Base-by-base conservation (phyloP, 371 early-diverging fungal species). In the Choanephora cucurbitarum region DNA sequence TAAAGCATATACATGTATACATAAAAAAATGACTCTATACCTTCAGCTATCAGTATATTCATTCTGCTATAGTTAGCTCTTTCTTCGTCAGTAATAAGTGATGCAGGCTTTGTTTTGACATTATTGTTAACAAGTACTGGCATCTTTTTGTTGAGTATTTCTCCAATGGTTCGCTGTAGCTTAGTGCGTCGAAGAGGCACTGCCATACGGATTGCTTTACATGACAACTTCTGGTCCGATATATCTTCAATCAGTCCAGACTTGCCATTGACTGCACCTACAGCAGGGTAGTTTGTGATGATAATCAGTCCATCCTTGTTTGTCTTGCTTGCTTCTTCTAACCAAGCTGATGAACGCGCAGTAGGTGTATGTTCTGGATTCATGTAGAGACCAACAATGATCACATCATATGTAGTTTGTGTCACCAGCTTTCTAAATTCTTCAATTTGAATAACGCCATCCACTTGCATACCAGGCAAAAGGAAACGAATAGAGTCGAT, bases 161-260 rank as follows among this genome's bases (percentile, higher is more conserved):
- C 67, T 17, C 59, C 69, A 15, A 77, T 72, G 0, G 72, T 57
- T 18, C 66, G 66, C 23, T 79, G 43, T 5, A 83, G 44, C 40
- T 81, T 81, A 3, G 72, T 49, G n/a, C 81, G 76, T n/a, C 83
- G 65, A 17, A 81, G 65, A 2, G 83, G 83, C 10, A 79, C 78
- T 43, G 80, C 72, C 70, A 83, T 73, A 19, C 81, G 63, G 23
- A 69, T 54, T 1, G 75, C 56, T n/a, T 75, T 69, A 39, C 58
- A 53, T 11, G 49, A 50, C 13, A 67, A 34, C 21, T 47, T 52
- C n/a, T 53, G 41, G n/a, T 34, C 55, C 1, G 62, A 33, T 9
- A 68, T 49, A 45, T 57, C 45, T 7, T 61, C 58, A 24, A 63
- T 49, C 37, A 57, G 47, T 19, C 41, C 37, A 11, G 49, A 52